Conservation (phyloP, 2,329 filamentous ascomycete species). For the Bipolaris bicolor region DNA sequence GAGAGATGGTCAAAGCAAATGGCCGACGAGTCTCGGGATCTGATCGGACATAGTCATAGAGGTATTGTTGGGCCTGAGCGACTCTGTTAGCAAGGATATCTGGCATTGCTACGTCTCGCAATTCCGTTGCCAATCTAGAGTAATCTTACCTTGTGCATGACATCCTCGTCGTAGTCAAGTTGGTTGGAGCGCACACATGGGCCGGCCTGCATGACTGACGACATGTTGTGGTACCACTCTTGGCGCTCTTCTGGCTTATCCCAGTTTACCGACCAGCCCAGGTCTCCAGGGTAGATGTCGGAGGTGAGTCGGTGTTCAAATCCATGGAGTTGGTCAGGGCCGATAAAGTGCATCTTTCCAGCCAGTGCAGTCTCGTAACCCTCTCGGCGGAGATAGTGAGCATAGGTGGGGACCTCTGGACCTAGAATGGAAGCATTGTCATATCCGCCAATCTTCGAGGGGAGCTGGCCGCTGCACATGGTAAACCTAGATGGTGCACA, state of each 20-base stretch:
- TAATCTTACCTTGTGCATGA: constrained; percentile 73
- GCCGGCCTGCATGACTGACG: constrained; percentile 88
- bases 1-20: constrained; percentile 87
- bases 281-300: constrained; percentile 93
- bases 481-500: constrained; percentile 93
- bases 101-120: not conserved
- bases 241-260: constrained; percentile 82
- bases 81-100: constrained; percentile 12
- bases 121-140: not conserved
- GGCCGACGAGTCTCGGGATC: constrained; percentile 71
- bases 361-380: constrained; percentile 91
- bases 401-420: constrained; percentile 87
- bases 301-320: constrained; percentile 88
- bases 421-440: constrained; percentile 88
- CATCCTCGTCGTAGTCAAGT: constrained; percentile 94
- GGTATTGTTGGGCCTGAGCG: constrained; percentile 74
- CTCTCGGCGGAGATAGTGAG: constrained; percentile 83
- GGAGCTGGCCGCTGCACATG: constrained; percentile 90
- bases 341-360: constrained; percentile 97
- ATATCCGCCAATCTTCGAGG: constrained; percentile 88
- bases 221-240: constrained; percentile 95
- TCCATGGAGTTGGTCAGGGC: constrained; percentile 86
- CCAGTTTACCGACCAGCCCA: constrained; percentile 96
- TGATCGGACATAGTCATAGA: constrained; percentile 89
- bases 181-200: constrained; percentile 91